Evolutionary conservation across 306 rosid genomes (phyloP).

Genomic region (Citrullus colocynthis): DNA sequence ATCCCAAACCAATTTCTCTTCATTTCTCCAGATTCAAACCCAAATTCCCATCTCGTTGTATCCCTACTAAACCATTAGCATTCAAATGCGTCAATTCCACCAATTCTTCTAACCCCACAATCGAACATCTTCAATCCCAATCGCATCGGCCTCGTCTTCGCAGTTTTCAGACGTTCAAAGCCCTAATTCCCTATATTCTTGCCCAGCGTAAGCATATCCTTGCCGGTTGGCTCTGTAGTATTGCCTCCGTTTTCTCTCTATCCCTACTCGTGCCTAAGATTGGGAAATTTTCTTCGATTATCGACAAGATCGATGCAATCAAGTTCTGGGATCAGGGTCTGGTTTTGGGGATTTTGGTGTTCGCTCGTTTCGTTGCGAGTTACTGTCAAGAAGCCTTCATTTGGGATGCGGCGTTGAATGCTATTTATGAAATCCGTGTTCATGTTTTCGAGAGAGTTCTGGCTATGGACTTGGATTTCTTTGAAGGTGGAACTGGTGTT

Average conservation of each 20-base stretch:
- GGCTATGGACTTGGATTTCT: conserved; percentile 44
- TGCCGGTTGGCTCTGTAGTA: conserved; percentile 67
- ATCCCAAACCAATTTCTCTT: conserved; percentile 1
- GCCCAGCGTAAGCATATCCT: conserved; percentile 35
- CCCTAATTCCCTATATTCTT: conserved; percentile 40
- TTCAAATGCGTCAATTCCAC: conserved; percentile 13
- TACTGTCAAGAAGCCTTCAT: conserved; percentile 72
- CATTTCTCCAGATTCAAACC: neutral
- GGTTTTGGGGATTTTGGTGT: conserved; percentile 31
- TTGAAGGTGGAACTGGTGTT: conserved; percentile 32
- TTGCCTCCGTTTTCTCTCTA: conserved; percentile 53
- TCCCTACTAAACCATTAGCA: neutral
- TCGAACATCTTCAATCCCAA: conserved; percentile 3
- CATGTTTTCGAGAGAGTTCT: conserved; percentile 44
- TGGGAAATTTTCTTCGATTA: conserved; percentile 23
- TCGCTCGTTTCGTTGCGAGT: conserved; percentile 34
- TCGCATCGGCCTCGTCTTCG: conserved; percentile 6
- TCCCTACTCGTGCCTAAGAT: conserved; percentile 35
- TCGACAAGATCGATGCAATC: conserved; percentile 10
- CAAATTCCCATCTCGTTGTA: neutral
- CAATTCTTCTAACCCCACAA: conserved; percentile 14
- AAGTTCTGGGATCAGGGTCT: conserved; percentile 20
- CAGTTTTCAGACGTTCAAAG: conserved; percentile 18
- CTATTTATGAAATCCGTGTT: conserved; percentile 39
- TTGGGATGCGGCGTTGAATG: conserved; percentile 72